Base-by-base conservation (phyloP, 2,329 filamentous ascomycete genomes). In the Geoglossum cookeanum region DNA sequence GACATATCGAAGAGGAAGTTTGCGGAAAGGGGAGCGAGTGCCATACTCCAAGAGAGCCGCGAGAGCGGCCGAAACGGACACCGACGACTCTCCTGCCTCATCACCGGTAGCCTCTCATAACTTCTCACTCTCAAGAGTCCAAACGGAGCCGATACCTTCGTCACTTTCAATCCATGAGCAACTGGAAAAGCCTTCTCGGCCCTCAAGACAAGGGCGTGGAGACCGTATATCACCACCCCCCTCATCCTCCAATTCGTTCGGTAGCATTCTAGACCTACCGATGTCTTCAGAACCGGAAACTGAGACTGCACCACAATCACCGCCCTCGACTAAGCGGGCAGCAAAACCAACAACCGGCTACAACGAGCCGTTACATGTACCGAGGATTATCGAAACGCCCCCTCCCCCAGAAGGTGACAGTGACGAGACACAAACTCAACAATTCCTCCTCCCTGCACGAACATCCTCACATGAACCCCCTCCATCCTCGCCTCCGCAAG, bases 1-100 rank as follows among this genome's bases (percentile, higher is more conserved):
- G 4, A 91, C 87, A 30, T 97, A 97, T 68, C 77, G 90, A 64
- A 87, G 87, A 58, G 90, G 90, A 37, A 96, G 90, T 71, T 69
- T 95, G 60, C 83, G 85, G 55, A 87, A 83, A 62, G 85, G 86
- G 29, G 85, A 92, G 59, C 79, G 85, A 57, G 74, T 81, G 3
- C 81, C 85, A 0, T 84, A 88, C 62, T 85, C 87, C 0, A 87
- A 87, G 68, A 79, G 91, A 44, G 75, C 81, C 49, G 77, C 79
- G 48, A 79, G 79, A 58, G 77, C 79, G 29, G 72, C 75, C 60
- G 74, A 57, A 39, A 57, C 55, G 8, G 55, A 57, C 45, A 42
- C 74, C n/a, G 74, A 76, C 17, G 74, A 75, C 57, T 68, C 72
- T 42, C 72, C 72, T 42, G 66, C 72, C 30, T 73, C 74, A n/a